Conservation (phyloP, 257 asterid genomes). For the Avicennia marina region DNA sequence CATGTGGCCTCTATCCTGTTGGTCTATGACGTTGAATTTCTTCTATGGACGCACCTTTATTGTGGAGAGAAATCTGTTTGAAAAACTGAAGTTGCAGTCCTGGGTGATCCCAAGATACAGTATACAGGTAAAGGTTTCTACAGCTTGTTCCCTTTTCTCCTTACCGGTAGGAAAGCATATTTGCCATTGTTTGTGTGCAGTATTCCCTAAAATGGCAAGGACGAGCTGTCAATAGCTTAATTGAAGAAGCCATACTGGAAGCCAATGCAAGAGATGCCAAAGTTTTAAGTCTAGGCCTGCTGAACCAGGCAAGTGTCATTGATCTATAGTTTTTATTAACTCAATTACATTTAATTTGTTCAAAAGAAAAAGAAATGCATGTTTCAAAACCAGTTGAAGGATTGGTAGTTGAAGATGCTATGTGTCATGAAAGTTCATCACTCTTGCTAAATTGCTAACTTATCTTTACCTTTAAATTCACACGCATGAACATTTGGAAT, state of each 20-base stretch:
- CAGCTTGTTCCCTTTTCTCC: too few relatives aligned
- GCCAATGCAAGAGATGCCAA: conserved; percentile 63
- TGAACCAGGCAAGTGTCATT: conserved; percentile 51
- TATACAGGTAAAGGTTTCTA: conserved; percentile 38
- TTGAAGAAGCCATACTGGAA: conserved; percentile 64
- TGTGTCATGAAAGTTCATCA: too few relatives aligned
- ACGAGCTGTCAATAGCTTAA: conserved; percentile 40
- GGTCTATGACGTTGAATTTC: conserved; percentile 33
- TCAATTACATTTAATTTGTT: background rate
- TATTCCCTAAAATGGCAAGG: conserved; percentile 49
- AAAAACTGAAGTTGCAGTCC: conserved; percentile 38
- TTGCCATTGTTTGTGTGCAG: conserved; percentile 20
- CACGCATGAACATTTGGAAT: background rate
- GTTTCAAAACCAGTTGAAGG: too few relatives aligned
- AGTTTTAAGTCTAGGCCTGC: conserved; percentile 67
- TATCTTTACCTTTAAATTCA: background rate
- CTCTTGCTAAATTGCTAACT: too few relatives aligned
- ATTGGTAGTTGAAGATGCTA: too few relatives aligned
- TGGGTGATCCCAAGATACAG: conserved; percentile 57
- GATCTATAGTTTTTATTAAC: background rate
- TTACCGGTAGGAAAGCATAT: too few relatives aligned
- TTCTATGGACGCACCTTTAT: conserved; percentile 31
- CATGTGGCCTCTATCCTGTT: conserved; percentile 41
- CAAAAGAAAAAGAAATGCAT: background rate
- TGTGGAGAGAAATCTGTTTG: conserved; percentile 42